phyloP scores from a whole-genome alignment of 805 yeast species.

The Wickerhamiella spandovensis region DNA sequence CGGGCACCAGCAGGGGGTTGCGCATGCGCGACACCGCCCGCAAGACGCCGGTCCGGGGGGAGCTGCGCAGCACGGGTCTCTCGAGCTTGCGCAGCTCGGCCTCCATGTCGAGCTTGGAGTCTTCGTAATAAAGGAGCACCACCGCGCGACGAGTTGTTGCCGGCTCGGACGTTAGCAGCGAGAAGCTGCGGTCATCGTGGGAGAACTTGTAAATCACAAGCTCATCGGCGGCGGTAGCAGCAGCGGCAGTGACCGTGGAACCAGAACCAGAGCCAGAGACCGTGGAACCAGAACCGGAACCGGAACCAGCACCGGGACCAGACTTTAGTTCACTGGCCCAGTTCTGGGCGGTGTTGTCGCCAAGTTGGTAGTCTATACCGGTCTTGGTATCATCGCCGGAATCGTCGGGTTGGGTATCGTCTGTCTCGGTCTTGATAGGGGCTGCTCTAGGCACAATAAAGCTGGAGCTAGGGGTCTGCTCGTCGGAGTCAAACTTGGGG shows the following conservation, averaged over 20 bases:
- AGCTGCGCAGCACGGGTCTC: neutral
- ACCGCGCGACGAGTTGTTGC: neutral
- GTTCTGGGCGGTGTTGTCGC: neutral
- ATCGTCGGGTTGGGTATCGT: neutral
- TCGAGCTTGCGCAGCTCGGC: neutral
- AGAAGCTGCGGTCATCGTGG: neutral
- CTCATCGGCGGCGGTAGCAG: too few species aligned
- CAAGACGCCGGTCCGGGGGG: neutral
- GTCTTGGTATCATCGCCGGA: neutral
- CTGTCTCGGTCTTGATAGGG: too few species aligned
- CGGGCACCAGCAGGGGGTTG: neutral
- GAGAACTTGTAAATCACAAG: neutral
- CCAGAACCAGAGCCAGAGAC: too few species aligned
- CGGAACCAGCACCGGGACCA: too few species aligned
- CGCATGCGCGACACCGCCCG: neutral
- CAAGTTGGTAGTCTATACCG: neutral
- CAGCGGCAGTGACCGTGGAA: too few species aligned
- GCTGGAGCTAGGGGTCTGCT: neutral
- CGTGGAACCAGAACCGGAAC: too few species aligned
- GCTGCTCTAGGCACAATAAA: neutral
- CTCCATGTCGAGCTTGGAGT: neutral
- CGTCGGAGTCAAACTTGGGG: neutral
- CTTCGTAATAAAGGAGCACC: neutral
- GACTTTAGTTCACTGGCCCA: too few species aligned
- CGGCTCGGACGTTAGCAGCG: neutral